phyloP scores from a whole-genome alignment of 345 rosid genomes.

The Balakata baccata region DNA sequence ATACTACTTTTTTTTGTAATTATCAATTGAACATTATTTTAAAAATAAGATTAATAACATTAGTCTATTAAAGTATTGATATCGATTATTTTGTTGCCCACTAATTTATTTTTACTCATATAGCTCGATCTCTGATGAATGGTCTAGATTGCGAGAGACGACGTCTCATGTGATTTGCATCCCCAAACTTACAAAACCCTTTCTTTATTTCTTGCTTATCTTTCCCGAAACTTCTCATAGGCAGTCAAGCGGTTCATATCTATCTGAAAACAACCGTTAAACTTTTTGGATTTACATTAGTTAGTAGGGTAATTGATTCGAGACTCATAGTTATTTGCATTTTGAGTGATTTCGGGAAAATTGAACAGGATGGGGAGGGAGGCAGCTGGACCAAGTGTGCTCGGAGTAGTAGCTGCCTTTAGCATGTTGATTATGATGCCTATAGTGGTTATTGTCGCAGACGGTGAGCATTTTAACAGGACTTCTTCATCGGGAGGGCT shows the following conservation, averaged over 20 bases:
- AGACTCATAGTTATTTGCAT: background rate
- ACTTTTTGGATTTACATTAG: background rate
- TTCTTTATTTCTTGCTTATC: background rate
- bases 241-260: background rate
- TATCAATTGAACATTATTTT: no score
- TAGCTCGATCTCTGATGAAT: conserved; percentile 25
- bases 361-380: background rate
- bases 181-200: background rate
- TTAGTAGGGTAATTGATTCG: background rate
- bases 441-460: background rate
- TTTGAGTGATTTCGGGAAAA: background rate
- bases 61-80: no score
- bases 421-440: conserved; percentile 15
- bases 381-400: background rate
- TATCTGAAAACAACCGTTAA: background rate
- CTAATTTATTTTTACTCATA: background rate
- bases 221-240: background rate
- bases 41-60: no score
- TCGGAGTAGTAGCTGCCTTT: background rate
- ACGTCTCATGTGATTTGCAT: conserved; percentile 17
- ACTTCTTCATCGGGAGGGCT: conserved; percentile 40
- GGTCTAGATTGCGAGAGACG: conserved; percentile 23
- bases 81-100: no score
- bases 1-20: no score
- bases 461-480: conserved; percentile 41